Evolutionary conservation across 2,329 filamentous ascomycete species (phyloP).

Genomic region (Pezicula radicicola): DNA sequence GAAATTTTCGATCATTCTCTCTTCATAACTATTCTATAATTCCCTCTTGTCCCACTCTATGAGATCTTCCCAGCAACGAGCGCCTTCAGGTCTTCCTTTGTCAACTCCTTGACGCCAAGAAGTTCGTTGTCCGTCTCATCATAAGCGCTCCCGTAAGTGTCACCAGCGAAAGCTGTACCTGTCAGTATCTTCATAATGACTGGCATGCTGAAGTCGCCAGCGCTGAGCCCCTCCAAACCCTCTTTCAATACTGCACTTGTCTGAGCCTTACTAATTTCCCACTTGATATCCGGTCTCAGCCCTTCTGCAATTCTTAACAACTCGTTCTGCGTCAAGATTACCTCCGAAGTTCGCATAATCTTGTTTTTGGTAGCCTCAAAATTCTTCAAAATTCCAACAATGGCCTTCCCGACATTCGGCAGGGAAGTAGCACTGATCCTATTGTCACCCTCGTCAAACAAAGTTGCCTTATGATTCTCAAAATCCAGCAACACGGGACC

Average conservation of each 20-base stretch:
- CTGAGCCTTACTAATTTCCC: conserved; percentile 8
- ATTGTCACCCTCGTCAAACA: conserved; percentile 47
- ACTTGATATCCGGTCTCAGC: conserved; percentile 18
- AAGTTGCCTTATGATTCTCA: conserved; percentile 33
- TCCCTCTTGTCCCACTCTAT: background rate
- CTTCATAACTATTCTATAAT: too few species aligned
- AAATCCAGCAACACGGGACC: conserved; percentile 40
- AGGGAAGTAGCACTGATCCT: conserved; percentile 44
- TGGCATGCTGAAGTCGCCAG: conserved; percentile 19
- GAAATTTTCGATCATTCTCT: too few species aligned
- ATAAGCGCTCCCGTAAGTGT: conserved; percentile 28
- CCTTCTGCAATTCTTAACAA: conserved; percentile 26
- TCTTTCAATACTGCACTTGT: conserved; percentile 1
- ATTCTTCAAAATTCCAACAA: conserved; percentile 43
- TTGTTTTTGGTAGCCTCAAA: conserved; percentile 48
- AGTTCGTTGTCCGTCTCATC: conserved; percentile 32
- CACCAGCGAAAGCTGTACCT: conserved; percentile 24
- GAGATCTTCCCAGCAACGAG: conserved; percentile 11
- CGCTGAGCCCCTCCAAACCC: conserved; percentile 6
- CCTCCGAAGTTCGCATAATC: conserved; percentile 38
- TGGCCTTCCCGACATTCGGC: conserved; percentile 39
- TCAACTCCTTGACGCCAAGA: conserved; percentile 37
- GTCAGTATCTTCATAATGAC: conserved; percentile 29
- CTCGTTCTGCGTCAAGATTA: conserved; percentile 39
- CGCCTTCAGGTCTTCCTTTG: conserved; percentile 34